phyloP scores from a whole-genome alignment of 23 red algal genomes.

The Pyropia yezoensis region DNA sequence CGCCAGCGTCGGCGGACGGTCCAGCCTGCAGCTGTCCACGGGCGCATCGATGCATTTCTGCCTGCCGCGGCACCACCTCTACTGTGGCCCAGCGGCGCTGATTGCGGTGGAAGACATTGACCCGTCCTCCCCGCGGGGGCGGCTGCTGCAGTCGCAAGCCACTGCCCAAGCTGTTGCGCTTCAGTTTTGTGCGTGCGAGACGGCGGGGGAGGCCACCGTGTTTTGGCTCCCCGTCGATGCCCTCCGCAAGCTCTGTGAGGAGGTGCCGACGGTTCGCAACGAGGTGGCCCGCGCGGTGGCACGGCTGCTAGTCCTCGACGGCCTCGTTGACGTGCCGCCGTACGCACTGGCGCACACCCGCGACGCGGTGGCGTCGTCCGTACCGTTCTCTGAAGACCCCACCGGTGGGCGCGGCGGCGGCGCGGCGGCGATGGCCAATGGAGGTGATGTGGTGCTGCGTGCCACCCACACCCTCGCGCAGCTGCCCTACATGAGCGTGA shows the following conservation, averaged over 20 bases:
- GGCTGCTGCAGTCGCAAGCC: constrained; percentile 16
- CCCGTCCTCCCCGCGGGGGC: too few relatives aligned
- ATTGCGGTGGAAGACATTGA: constrained; percentile 11
- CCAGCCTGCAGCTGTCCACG: not conserved
- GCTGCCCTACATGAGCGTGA: constrained; percentile 45
- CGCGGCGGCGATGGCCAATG: not conserved
- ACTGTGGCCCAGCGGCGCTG: constrained; percentile 28
- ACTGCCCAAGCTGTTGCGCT: constrained; percentile 13
- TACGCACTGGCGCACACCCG: constrained; percentile 33
- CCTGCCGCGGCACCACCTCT: constrained; percentile 24
- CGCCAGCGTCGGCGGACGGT: too few relatives aligned
- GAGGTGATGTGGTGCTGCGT: constrained; percentile 14
- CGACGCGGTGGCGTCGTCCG: not conserved
- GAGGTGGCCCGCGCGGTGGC: constrained; percentile 48
- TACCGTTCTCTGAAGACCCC: too few relatives aligned
- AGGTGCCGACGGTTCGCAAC: constrained; percentile 19
- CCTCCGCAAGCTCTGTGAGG: constrained; percentile 18
- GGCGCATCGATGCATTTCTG: constrained; percentile 48
- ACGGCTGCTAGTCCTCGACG: constrained; percentile 38
- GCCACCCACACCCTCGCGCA: constrained; percentile 30
- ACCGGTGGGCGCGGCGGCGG: too few relatives aligned
- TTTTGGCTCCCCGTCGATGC: constrained; percentile 34
- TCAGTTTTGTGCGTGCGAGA: constrained; percentile 31
- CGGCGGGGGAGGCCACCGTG: constrained; percentile 29
- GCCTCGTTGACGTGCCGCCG: constrained; percentile 36